Percentiles rank a stretch among this genome's conserved stretches.
These are phyloP conservation scores for Dacryopinax spathularia DNA, from an alignment of 768 basidiomycete species.

Conservation along the genomic window DNA sequence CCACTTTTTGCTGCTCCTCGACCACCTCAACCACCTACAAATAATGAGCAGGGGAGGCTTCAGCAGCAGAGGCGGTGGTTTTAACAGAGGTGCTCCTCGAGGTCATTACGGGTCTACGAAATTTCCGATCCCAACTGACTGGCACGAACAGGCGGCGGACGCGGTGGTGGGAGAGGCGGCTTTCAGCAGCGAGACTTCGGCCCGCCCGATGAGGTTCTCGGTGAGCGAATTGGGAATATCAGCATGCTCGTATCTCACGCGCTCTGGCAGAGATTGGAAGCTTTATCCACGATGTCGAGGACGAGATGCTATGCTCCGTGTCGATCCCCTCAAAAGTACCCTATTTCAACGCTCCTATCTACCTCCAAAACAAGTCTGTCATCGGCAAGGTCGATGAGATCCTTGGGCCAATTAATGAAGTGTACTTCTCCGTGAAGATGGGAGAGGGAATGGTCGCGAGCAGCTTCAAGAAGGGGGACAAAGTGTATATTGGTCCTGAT, in stretches of 20 bases:
- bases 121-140: not conserved
- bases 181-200: constrained; percentile 58
- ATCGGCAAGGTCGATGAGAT: constrained; percentile 99
- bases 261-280: constrained; percentile 62
- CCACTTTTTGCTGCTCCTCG: constrained; percentile 3
- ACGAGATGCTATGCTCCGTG: constrained; percentile 92
- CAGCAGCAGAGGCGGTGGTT: not conserved
- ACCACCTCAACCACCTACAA: not conserved
- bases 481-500: constrained; percentile 94
- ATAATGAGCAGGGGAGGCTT: not conserved
- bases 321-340: constrained; percentile 80
- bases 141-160: constrained; percentile 24
- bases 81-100: not conserved
- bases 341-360: constrained; percentile 98
- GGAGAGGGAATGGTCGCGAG: constrained; percentile 86
- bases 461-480: constrained; percentile 95
- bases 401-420: constrained; percentile 97
- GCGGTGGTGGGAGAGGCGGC: constrained; percentile 56
- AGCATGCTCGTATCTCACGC: not conserved
- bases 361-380: constrained; percentile 86
- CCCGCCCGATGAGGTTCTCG: constrained; percentile 66
- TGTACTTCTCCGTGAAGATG: constrained; percentile 97
- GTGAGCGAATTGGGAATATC: constrained; percentile 27
- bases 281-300: constrained; percentile 91
- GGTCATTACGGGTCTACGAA: not conserved